phyloP scores from a whole-genome alignment of 2,329 filamentous ascomycete species.

The Penicillium sp. region DNA sequence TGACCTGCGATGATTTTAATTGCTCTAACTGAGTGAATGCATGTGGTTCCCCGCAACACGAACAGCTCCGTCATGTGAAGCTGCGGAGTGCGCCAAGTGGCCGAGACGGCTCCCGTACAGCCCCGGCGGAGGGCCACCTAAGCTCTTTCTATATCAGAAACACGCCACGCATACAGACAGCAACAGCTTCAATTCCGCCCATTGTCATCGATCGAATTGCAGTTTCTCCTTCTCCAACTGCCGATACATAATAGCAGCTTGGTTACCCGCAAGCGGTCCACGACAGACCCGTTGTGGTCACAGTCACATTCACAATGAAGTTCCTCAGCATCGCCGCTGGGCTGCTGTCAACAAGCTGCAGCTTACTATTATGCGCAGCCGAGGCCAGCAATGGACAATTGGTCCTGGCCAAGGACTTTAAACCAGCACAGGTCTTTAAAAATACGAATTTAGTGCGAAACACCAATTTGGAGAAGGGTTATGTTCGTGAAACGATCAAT shows the following conservation, averaged over 20 bases:
- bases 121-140: slow-evolving; percentile 33
- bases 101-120: slow-evolving; percentile 32
- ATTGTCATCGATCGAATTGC: not conserved
- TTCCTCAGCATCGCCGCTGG: slow-evolving; percentile 35
- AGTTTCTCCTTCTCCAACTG: slow-evolving; percentile 17
- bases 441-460: slow-evolving; percentile 88
- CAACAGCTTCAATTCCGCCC: not conserved
- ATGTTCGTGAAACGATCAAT: slow-evolving; percentile 85
- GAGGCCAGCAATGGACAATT: slow-evolving; percentile 29
- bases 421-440: slow-evolving; percentile 85
- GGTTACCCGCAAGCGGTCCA: slow-evolving; percentile 24
- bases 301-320: slow-evolving; percentile 33
- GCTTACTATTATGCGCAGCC: slow-evolving; percentile 27
- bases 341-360: slow-evolving; percentile 28
- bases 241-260: slow-evolving; percentile 18
- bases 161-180: not conserved
- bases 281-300: slow-evolving; percentile 21
- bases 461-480: slow-evolving; percentile 90
- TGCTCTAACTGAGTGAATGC: not conserved
- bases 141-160: slow-evolving; percentile 23
- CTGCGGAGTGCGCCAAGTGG: slow-evolving; percentile 29
- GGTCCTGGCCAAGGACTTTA: slow-evolving; percentile 55
- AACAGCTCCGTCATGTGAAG: no score
- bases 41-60: not conserved
- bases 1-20: not conserved